phyloP scores from a whole-genome alignment of 2,329 filamentous ascomycete genomes.

The Fusarium sp. region DNA sequence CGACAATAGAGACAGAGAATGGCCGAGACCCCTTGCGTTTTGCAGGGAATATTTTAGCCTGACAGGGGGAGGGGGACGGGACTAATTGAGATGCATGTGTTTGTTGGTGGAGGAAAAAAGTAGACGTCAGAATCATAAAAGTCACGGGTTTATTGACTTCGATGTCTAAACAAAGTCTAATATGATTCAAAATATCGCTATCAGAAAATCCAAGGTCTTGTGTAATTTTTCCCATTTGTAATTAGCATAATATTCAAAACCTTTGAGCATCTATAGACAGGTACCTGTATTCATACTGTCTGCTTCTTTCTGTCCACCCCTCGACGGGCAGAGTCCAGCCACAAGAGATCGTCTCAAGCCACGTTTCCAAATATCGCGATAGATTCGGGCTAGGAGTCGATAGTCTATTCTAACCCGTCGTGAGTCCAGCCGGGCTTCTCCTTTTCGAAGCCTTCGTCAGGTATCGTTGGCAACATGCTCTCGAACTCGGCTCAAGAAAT shows the following conservation, averaged over 20 bases:
- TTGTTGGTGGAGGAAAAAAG: background rate
- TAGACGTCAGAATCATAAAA: background rate
- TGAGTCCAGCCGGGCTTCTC: background rate
- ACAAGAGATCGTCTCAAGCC: background rate
- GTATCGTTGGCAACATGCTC: background rate
- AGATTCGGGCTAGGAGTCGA: background rate
- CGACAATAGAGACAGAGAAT: background rate
- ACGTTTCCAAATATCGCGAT: background rate
- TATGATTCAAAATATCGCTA: too few relatives aligned
- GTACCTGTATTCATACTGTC: background rate
- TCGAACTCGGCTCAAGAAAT: background rate
- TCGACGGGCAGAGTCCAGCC: background rate
- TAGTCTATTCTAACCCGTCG: background rate
- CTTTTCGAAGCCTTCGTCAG: background rate
- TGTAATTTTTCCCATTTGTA: too few relatives aligned
- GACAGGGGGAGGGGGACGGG: background rate
- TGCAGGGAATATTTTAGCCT: background rate
- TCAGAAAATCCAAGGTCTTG: too few relatives aligned
- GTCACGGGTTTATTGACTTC: background rate
- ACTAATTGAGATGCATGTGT: background rate
- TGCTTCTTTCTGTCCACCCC: background rate
- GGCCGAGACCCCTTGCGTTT: slow-evolving; percentile 6
- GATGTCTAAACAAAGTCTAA: background rate
- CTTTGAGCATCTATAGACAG: too few relatives aligned
- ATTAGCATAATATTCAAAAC: too few relatives aligned